Percentiles rank a stretch among this genome's conserved stretches.
These are phyloP conservation scores for Zymoseptoria passerinii DNA, from an alignment of 2,329 filamentous ascomycete species.

Conservation along the genomic window DNA sequence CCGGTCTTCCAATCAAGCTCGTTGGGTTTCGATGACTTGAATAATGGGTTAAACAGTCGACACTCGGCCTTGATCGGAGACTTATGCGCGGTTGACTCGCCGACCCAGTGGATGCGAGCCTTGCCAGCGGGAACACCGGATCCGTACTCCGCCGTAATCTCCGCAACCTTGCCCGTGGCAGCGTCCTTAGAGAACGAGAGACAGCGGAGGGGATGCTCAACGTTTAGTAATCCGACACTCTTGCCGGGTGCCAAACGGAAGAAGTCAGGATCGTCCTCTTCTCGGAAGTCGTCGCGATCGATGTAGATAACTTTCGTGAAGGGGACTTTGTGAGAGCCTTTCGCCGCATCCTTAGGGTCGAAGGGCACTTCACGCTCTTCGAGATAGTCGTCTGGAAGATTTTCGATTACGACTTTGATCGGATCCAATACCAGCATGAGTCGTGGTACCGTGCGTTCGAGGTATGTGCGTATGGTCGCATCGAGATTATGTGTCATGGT, in stretches of 20 bases:
- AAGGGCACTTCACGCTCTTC: slow-evolving; percentile 66
- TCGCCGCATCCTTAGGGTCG: slow-evolving; percentile 66
- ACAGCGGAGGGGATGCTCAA: slow-evolving; percentile 60
- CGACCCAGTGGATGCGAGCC: slow-evolving; percentile 78
- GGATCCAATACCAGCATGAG: slow-evolving; percentile 87
- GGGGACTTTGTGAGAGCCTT: slow-evolving; percentile 52
- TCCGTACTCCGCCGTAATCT: slow-evolving; percentile 58
- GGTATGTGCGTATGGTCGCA: slow-evolving; percentile 72
- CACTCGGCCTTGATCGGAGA: slow-evolving; percentile 59
- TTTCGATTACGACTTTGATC: slow-evolving; percentile 71
- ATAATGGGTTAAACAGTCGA: slow-evolving; percentile 72
- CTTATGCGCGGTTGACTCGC: slow-evolving; percentile 54
- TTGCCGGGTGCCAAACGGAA: slow-evolving; percentile 71
- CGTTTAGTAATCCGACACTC: slow-evolving; percentile 64
- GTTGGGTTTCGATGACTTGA: slow-evolving; percentile 78
- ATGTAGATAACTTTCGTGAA: slow-evolving; percentile 79
- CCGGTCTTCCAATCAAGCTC: slow-evolving; percentile 58
- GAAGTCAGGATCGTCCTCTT: slow-evolving; percentile 63
- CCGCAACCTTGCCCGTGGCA: slow-evolving; percentile 54
- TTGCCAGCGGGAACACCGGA: slow-evolving; percentile 50
- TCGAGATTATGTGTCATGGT: slow-evolving; percentile 82
- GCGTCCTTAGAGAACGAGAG: slow-evolving; percentile 60
- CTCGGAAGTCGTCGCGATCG: slow-evolving; percentile 69
- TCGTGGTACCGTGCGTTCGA: slow-evolving; percentile 79
- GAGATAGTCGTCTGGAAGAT: slow-evolving; percentile 58